These are phyloP conservation scores for Cylindricascospora bacillispora DNA, from an alignment of 1,139 yeast genomes.

Conservation along the genomic window DNA sequence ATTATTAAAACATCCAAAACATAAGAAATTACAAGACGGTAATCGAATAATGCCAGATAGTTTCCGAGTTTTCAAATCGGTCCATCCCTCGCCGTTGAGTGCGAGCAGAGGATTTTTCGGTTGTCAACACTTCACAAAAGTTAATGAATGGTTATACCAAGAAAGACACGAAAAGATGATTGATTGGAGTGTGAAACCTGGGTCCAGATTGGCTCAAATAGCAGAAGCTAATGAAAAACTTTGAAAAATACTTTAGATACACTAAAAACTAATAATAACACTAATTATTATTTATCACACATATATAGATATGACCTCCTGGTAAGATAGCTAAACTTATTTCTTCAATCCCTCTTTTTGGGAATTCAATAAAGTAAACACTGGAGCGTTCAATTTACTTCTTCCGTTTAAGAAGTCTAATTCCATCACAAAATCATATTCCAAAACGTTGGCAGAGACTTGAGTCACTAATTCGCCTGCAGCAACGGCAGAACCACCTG, in stretches of 20 bases:
- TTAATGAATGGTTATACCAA: conserved; percentile 56
- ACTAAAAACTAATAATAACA: not conserved
- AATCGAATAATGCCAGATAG: conserved; percentile 23
- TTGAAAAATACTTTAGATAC: not conserved
- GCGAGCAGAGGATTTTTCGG: conserved; percentile 78
- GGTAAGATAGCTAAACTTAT: not conserved
- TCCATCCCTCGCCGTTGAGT: conserved; percentile 91
- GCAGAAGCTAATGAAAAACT: conserved; percentile 6
- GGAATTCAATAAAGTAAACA: conserved; percentile 76
- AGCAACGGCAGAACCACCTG: conserved; percentile 93
- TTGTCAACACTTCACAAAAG: conserved; percentile 53
- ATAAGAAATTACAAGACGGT: conserved; percentile 3
- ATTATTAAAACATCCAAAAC: conserved; percentile 26
- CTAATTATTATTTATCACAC: no score
- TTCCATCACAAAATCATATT: conserved; percentile 84
- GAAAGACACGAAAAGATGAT: conserved; percentile 32
- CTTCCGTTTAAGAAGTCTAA: conserved; percentile 91
- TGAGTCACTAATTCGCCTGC: conserved; percentile 75
- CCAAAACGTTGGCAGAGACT: conserved; percentile 57
- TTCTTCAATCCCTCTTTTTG: conserved; percentile 29
- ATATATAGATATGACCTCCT: no score
- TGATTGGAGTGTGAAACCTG: conserved; percentile 44
- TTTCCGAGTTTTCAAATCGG: conserved; percentile 50
- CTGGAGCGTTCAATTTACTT: conserved; percentile 73
- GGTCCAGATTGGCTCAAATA: conserved; percentile 15